Evolutionary conservation across 2,329 filamentous ascomycete genomes (phyloP), one percentile per base, ranked within the genome.

Genomic region (Fusarium incarnatum): DNA sequence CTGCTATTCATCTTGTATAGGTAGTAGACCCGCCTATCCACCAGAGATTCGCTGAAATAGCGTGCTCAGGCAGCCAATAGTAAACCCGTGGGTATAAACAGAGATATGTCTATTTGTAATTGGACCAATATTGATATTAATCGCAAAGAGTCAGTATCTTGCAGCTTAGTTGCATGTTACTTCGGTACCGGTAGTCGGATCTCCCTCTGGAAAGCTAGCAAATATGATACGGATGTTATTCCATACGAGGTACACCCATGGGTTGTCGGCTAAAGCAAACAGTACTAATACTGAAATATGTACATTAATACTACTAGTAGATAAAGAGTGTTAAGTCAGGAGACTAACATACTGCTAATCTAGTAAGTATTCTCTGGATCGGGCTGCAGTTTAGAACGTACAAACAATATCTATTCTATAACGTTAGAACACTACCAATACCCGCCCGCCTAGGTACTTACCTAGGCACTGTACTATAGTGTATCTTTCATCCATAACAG

Each of bases 41-140:
- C 49, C 23, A 23, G n/a, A 53, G 34, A 28, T 53, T 28, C 34
- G 27, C 11, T 41, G 45, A 61, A 55, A 67, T 61, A 66, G 47
- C 48, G 47, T 44, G 49, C 27, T 28, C 20, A 23, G 20, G 40
- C 23, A 53, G 27, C 32, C 49, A 53, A 22, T 53, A 42, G 32
- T 10, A 41, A 34, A 10, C 25, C 27, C 23, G 34, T 53, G 32
- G 49, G 34, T 25, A 20, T 42, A 5, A 53, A 42, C 11, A 53
- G 34, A 28, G 34, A 53, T 53, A 53, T 53, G 49, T 53, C 49
- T 41, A 41, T 28, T 53, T 28, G 23, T 42, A 53, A 42, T 53
- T 53, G 49, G 49, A 53, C 18, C 18, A 37, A 37, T 11, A n/a
- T 18, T 37, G 12, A n/a, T 37, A 37, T 37, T 37, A 37, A n/a